Conservation (phyloP, 805 yeast species). For the Hanseniaspora jakobsenii region DNA sequence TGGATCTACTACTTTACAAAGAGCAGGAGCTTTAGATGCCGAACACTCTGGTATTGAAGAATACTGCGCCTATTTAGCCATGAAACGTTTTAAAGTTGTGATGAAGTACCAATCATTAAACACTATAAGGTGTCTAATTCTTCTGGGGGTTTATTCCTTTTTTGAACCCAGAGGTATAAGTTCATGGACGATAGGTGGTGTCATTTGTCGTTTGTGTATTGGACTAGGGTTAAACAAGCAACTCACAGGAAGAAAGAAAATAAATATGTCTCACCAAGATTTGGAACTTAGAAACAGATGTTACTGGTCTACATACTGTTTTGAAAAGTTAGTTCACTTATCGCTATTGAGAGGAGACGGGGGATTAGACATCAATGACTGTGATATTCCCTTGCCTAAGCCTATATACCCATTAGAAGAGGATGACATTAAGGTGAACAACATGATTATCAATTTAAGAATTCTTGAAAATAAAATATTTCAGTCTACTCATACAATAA, state of each 20-base stretch:
- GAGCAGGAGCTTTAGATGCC: conserved; percentile 30
- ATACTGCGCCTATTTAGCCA: conserved; percentile 33
- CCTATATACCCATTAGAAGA: conserved; percentile 32
- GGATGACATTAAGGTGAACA: conserved; percentile 32
- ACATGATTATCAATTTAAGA: conserved; percentile 34
- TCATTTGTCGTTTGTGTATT: conserved; percentile 34
- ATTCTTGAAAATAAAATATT: conserved; percentile 38
- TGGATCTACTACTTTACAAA: conserved; percentile 40
- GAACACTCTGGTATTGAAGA: conserved; percentile 32
- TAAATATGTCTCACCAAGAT: conserved; percentile 27
- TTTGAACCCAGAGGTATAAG: conserved; percentile 39
- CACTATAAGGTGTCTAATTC: conserved; percentile 33
- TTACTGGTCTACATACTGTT: conserved; percentile 40
- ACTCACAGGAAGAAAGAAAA: conserved; percentile 24
- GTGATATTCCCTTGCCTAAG: conserved; percentile 35
- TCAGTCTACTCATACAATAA: conserved; percentile 36
- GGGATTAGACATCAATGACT: conserved; percentile 39
- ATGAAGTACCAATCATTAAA: conserved; percentile 32
- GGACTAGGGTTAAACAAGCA: conserved; percentile 38
- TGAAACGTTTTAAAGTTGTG: conserved; percentile 31
- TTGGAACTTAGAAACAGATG: conserved; percentile 36
- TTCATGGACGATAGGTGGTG: conserved; percentile 43
- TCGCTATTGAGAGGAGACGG: conserved; percentile 38
- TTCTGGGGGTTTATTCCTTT: conserved; percentile 40
- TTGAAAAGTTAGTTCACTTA: conserved; percentile 38